phyloP scores from a whole-genome alignment of 1,284 basidiomycete genomes.

The Veloporphyrellus conicus region DNA sequence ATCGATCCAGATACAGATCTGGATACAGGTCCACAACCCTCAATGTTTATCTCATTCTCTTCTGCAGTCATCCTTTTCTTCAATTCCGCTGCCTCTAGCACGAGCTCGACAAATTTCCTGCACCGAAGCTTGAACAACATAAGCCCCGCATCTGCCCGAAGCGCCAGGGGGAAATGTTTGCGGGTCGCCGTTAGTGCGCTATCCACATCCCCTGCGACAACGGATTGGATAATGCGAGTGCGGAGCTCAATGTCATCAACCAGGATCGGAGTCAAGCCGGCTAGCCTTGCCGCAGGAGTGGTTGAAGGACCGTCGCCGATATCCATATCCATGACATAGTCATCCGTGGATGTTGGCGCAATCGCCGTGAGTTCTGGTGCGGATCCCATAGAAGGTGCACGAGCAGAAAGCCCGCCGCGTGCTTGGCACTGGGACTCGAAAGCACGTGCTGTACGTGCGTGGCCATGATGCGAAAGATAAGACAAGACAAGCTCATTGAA shows the following conservation, averaged over 20 bases:
- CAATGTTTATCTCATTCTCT: slow-evolving; percentile 30
- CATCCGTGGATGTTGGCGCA: slow-evolving; percentile 31
- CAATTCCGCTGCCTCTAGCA: slow-evolving; percentile 63
- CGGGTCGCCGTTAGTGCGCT: slow-evolving; percentile 55
- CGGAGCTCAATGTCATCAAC: slow-evolving; percentile 57
- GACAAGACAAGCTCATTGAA: slow-evolving; percentile 70
- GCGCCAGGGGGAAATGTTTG: slow-evolving; percentile 55
- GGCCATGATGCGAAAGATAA: slow-evolving; percentile 79
- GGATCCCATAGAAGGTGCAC: neutral
- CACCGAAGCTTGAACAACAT: slow-evolving; percentile 74
- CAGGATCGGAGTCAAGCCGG: slow-evolving; percentile 9
- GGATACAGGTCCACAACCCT: slow-evolving; percentile 26
- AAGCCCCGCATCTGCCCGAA: slow-evolving; percentile 62
- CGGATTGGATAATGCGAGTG: slow-evolving; percentile 64
- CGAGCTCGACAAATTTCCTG: slow-evolving; percentile 77
- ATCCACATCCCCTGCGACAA: slow-evolving; percentile 69
- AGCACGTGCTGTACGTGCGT: slow-evolving; percentile 61
- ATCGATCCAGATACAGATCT: slow-evolving; percentile 26
- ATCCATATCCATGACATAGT: slow-evolving; percentile 48
- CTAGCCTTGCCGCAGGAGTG: slow-evolving; percentile 5
- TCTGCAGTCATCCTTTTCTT: slow-evolving; percentile 52
- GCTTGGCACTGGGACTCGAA: slow-evolving; percentile 50
- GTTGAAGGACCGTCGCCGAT: slow-evolving; percentile 17
- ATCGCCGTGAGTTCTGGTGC: slow-evolving; percentile 2
- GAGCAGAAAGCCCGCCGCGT: slow-evolving; percentile 23